phyloP scores from a whole-genome alignment of 768 basidiomycete genomes.

The Leucosporidium creatinivorum region DNA sequence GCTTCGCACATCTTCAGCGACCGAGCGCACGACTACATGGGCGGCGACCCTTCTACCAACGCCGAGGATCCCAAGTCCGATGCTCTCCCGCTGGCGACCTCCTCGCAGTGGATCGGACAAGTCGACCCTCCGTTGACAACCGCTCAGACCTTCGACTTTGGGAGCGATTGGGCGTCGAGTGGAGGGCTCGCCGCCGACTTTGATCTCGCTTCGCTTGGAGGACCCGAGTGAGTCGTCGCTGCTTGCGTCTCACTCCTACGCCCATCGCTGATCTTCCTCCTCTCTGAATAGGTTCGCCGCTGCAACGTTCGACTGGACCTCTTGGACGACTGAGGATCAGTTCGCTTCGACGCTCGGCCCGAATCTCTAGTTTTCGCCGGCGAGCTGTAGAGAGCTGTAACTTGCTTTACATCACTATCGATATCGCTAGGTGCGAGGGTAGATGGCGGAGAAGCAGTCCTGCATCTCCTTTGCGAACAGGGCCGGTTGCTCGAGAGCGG shows the following conservation, averaged over 20 bases:
- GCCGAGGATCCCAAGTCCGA: no score
- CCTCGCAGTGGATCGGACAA: neutral
- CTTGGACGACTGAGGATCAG: no score
- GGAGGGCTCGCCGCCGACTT: neutral
- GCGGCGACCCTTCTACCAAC: neutral
- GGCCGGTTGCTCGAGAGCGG: slow-evolving; percentile 13
- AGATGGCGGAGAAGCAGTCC: slow-evolving; percentile 25
- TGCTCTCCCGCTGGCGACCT: neutral
- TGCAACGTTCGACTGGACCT: no score
- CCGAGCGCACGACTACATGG: neutral
- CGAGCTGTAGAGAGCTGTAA: no score
- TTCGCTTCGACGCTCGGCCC: no score
- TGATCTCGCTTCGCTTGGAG: slow-evolving; percentile 1
- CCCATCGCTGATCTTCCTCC: no score
- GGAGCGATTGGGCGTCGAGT: no score
- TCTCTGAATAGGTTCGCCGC: no score
- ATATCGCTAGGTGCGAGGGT: neutral
- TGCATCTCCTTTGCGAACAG: slow-evolving; percentile 21
- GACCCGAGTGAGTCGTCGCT: slow-evolving; percentile 10
- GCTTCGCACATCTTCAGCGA: neutral
- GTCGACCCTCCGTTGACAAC: neutral
- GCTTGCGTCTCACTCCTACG: neutral
- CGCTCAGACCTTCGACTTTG: neutral
- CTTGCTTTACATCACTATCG: no score
- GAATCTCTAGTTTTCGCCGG: no score